Base-by-base conservation (phyloP, 805 yeast genomes). In the Hanseniaspora clermontiae region DNA sequence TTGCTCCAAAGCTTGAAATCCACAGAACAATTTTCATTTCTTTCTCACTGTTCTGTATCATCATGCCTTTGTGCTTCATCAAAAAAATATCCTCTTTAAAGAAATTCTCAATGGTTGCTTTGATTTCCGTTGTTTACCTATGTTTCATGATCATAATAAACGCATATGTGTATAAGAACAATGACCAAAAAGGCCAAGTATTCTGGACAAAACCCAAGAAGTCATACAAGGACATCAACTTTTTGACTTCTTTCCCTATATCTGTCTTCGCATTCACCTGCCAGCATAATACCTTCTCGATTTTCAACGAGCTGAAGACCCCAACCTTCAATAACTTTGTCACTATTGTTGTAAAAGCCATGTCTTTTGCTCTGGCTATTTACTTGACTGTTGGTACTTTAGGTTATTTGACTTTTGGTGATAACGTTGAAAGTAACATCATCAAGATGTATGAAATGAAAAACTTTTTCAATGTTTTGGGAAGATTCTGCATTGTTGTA, bases 241-340 rank as follows among this genome's bases (percentile, higher is more conserved):
- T 81, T n/a, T 74, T 90, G 19, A 76, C 84, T 27, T 81, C 93
- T 11, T 80, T 90, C 66, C 95, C 97, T n/a, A 85, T 90, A 60
- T 82, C 89, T 62, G 91, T 91, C 14, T 90, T 91, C 73, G 96
- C 96, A 0, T 91, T 82, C 69, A 91, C 97, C 0, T 93, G 97
- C 64, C 97, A 91, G 65, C 97, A 91, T 68, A 91, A 91, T 70
- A 87, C 87, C 88, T 88, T 87, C 64, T 81, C 95, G 1, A 79
- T 90, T 56, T 78, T 89, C 55, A 91, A 90, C 64, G 97, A 91
- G 70, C 76, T 90, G 32, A 69, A 68, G 34, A 80, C 80, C 61
- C 77, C 76, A 59, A 71, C 84, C 0, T 70, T 77, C n/a, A 58
- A 65, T 7, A 72, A 70, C 37, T 72, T 81, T 59, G 70, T 73